These are phyloP conservation scores for Domatiomyces globalis DNA, from an alignment of 2,329 filamentous ascomycete genomes.

Conservation along the genomic window DNA sequence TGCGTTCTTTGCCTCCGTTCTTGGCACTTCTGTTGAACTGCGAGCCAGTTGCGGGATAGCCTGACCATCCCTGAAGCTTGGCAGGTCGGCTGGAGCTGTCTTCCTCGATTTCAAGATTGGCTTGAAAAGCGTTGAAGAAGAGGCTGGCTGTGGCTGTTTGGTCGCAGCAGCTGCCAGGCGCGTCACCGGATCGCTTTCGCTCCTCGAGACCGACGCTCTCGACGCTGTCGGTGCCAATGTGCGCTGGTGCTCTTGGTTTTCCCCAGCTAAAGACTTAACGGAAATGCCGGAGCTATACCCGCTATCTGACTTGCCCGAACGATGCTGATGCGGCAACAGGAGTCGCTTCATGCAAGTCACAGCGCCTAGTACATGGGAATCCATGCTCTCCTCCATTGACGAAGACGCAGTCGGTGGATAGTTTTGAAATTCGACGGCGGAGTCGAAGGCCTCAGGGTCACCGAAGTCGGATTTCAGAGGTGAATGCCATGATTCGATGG, in stretches of 20 bases:
- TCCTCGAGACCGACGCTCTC: background rate
- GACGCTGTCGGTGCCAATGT: background rate
- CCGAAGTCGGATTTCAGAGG: background rate
- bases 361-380: background rate
- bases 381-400: background rate
- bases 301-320: conserved; percentile 14
- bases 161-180: background rate
- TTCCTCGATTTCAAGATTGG: conserved; percentile 9
- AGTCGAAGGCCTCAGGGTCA: background rate
- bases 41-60: background rate
- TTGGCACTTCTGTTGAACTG: background rate
- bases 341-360: background rate
- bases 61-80: background rate
- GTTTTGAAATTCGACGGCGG: background rate
- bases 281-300: conserved; percentile 18
- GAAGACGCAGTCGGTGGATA: background rate
- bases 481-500: background rate
- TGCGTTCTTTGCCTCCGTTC: background rate
- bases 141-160: background rate
- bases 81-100: conserved; percentile 1
- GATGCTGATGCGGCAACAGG: conserved; percentile 1
- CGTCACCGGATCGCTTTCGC: background rate
- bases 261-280: conserved; percentile 3
- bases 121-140: background rate
- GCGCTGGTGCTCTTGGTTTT: background rate